Evolutionary conservation across 2,329 filamentous ascomycete genomes (phyloP).

Genomic region (Tetracladium maxilliforme): DNA sequence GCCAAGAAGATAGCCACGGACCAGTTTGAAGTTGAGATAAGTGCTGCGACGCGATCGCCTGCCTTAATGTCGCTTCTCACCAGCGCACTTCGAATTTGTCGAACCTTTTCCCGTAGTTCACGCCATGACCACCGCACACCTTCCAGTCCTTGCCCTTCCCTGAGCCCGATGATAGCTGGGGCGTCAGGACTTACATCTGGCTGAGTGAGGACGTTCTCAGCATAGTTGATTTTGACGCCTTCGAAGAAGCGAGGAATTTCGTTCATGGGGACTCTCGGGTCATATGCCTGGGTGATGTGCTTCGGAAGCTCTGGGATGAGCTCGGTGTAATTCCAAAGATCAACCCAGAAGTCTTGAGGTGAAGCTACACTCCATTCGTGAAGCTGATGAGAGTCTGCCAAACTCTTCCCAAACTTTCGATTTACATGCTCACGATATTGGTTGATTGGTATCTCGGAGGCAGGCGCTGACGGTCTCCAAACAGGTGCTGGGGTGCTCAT

Average conservation of each 20-base stretch:
- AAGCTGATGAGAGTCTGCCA: constrained; percentile 2
- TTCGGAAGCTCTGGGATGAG: constrained; percentile 2
- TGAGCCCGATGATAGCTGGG: constrained; percentile 2
- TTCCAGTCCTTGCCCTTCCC: constrained; percentile 2
- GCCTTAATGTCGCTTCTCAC: constrained; percentile 2
- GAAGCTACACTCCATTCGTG: constrained; percentile 2
- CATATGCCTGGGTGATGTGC: constrained; percentile 2
- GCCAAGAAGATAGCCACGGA: constrained; percentile 2
- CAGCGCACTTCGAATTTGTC: constrained; percentile 2
- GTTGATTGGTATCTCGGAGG: constrained; percentile 3
- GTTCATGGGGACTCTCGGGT: constrained; percentile 3
- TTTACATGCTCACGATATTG: constrained; percentile 3
- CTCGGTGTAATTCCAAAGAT: constrained; percentile 3
- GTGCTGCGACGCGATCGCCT: constrained; percentile 1
- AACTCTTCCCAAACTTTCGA: constrained; percentile 1
- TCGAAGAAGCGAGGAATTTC: constrained; percentile 3
- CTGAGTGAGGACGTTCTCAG: constrained; percentile 3
- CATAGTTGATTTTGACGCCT: constrained; percentile 3
- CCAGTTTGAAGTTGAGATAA: constrained; percentile 1
- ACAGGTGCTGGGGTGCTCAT: constrained; percentile 1
- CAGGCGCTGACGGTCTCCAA: constrained; percentile 2
- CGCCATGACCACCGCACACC: constrained; percentile 3
- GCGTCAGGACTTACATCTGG: constrained; percentile 1
- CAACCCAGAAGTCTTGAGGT: constrained; percentile 4
- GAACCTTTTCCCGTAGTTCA: constrained; percentile 2